Evolutionary conservation across 768 basidiomycete species (phyloP).

Genomic region (Chiua virens): DNA sequence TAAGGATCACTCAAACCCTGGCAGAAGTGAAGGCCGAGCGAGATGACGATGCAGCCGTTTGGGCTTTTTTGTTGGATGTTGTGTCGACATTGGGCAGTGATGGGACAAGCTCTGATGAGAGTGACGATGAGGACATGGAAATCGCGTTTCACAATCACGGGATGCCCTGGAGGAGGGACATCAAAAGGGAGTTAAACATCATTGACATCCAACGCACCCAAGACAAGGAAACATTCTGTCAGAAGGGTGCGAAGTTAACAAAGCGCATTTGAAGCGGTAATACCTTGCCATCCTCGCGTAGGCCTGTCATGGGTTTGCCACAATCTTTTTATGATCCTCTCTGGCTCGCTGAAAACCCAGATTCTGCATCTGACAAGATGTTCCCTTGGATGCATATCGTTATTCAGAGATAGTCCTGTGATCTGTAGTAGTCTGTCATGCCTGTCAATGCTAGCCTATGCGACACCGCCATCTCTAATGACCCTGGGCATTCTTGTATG

Average conservation of each 20-base stretch:
- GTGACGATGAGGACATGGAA: constrained; percentile 1
- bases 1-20: background rate
- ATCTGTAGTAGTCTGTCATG: too few relatives aligned
- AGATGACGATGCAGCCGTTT: background rate
- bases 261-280: background rate
- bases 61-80: background rate
- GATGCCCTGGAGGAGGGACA: constrained; percentile 5
- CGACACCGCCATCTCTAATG: too few relatives aligned
- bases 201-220: background rate
- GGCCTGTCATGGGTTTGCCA: background rate
- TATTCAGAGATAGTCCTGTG: background rate
- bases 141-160: background rate
- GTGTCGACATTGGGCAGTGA: background rate
- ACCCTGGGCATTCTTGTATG: too few relatives aligned
- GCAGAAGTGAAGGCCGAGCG: background rate
- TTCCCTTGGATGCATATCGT: background rate
- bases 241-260: background rate
- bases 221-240: background rate
- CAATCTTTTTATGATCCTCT: background rate
- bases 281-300: background rate
- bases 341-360: background rate
- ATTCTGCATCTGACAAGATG: background rate
- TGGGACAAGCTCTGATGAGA: constrained; percentile 10
- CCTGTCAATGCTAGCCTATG: too few relatives aligned
- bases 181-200: constrained; percentile 3